phyloP scores from a whole-genome alignment of 2,329 filamentous ascomycete species.

The Podosphaera xanthii region DNA sequence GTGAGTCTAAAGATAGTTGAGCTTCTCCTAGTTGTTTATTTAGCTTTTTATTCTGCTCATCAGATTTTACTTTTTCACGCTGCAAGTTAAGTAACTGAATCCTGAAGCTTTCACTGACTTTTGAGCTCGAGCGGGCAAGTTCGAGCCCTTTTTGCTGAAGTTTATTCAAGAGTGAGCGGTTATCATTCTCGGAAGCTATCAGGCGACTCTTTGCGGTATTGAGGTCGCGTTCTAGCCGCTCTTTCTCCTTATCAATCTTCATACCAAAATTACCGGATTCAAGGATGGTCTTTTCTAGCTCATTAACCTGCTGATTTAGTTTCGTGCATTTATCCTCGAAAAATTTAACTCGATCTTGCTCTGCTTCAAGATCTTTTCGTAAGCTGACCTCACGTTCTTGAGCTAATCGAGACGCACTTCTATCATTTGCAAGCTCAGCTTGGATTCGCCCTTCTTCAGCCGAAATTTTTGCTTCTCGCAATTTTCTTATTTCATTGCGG shows the following conservation, averaged over 20 bases:
- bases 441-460: slow-evolving; percentile 70
- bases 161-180: slow-evolving; percentile 84
- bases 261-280: slow-evolving; percentile 76
- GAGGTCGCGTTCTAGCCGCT: slow-evolving; percentile 74
- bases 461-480: slow-evolving; percentile 64
- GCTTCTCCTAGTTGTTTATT: slow-evolving; percentile 69
- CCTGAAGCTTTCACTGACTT: slow-evolving; percentile 63
- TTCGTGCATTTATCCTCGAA: slow-evolving; percentile 59
- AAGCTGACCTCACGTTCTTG: slow-evolving; percentile 60
- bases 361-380: slow-evolving; percentile 58
- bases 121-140: slow-evolving; percentile 73
- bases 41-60: slow-evolving; percentile 63
- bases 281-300: slow-evolving; percentile 65
- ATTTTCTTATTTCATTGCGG: slow-evolving; percentile 58
- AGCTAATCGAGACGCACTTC: slow-evolving; percentile 52
- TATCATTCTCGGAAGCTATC: slow-evolving; percentile 86
- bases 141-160: slow-evolving; percentile 93
- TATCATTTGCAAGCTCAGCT: slow-evolving; percentile 61
- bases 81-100: slow-evolving; percentile 55
- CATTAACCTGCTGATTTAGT: slow-evolving; percentile 59
- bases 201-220: slow-evolving; percentile 77
- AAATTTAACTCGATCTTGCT: slow-evolving; percentile 52
- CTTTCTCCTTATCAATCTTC: slow-evolving; percentile 82
- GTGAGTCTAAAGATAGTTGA: slow-evolving; percentile 56
- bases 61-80: slow-evolving; percentile 58